Base-by-base conservation (phyloP, 225 moss, liverwort and hornwort species). In the Climacium dendroides region DNA sequence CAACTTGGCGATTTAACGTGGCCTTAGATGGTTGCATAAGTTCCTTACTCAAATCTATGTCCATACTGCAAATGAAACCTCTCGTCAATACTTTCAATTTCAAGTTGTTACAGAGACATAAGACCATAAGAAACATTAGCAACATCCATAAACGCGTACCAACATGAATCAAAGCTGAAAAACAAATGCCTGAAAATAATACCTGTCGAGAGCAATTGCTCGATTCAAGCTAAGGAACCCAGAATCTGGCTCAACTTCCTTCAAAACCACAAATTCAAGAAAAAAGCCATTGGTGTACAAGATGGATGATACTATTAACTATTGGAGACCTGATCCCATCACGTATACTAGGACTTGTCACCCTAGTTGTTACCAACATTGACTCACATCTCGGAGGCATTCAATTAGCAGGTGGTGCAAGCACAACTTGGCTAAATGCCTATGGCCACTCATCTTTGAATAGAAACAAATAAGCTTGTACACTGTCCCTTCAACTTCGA, bases 161-260 rank as follows among this genome's bases (percentile, higher is more conserved):
- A 58, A 43, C 59, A 43, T 34, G n/a, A 75, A 43, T 59, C 24
- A 84, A 57, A 78, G 5, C 30, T 32, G 14, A 19, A 41, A 66
- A 60, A 48, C 3, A 50, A 78, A 62, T 45, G 83, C 53, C 41
- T 37, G 29, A 20, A 83, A 43, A 73, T 60, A 17, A 61, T 83
- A 97, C 97, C 96, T 96, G 93, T 95, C 95, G 11, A 99, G 94
- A 80, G 94, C 92, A 39, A 96, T 94, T 69, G 96, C 93, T 88
- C 97, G 90, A 81, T 95, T 99, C 81, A 99, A 93, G 87, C 96
- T 99, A 59, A 99, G 93, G 84, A 96, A 99, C 52, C 99, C 99
- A 5, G 96, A 99, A 71, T 99, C 96, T 66, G 87, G 74, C 90
- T 97, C 94, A 74, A 86, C 87, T 52, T 76, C 87, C 96, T 94